Conservation (phyloP, 371 early-diverging fungal genomes). For the Syncephalastrum racemosum region DNA sequence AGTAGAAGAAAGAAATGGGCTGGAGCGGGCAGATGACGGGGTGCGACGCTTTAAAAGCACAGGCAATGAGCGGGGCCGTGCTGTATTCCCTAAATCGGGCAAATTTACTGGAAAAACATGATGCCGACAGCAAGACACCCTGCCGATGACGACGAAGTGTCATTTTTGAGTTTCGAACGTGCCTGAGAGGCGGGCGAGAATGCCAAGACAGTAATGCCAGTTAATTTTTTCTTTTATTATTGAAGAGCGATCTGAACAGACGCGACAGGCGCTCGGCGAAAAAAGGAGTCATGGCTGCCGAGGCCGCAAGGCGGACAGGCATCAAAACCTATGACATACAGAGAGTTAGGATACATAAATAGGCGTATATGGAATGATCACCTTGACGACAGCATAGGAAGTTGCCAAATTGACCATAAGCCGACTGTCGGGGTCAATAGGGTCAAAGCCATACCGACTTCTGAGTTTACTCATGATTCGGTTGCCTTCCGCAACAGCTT, state of each 20-base stretch:
- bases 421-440: constrained; percentile 44
- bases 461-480: constrained; percentile 56
- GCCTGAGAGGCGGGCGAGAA: no score
- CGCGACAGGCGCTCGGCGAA: constrained; percentile 45
- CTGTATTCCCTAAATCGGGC: constrained; percentile 8
- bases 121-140: no score
- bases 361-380: constrained; percentile 9
- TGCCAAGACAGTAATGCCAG: no score
- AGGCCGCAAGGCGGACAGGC: constrained; percentile 68
- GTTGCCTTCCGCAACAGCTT: constrained; percentile 70
- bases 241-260: no score
- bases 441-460: constrained; percentile 56
- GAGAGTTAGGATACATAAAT: background rate
- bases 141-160: no score
- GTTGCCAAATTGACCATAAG: constrained; percentile 76
- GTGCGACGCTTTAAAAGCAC: background rate
- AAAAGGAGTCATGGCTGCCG: constrained; percentile 70
- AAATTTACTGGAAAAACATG: constrained; percentile 1
- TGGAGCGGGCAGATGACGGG: constrained; percentile 2
- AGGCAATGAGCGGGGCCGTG: background rate
- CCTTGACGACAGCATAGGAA: constrained; percentile 84
- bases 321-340: constrained; percentile 40
- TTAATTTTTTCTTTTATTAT: no score
- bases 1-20: constrained; percentile 4
- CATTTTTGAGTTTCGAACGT: no score